Evolutionary conservation across 1,284 basidiomycete species (phyloP).

Genomic region (Malassezia restricta): DNA sequence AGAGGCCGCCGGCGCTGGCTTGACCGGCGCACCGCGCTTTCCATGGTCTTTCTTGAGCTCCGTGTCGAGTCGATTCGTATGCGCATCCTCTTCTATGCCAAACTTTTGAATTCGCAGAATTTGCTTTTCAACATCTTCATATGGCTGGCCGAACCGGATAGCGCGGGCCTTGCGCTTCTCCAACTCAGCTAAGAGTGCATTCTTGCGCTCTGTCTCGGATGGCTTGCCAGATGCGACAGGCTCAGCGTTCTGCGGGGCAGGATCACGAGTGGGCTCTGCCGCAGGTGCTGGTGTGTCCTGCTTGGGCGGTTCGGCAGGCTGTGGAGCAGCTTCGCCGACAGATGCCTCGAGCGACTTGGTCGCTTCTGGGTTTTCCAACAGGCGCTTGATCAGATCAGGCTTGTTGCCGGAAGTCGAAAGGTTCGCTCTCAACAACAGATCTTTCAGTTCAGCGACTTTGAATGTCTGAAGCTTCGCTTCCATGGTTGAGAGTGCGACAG

Average conservation of each 20-base stretch:
- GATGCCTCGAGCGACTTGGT: slow-evolving; percentile 15
- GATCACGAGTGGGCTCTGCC: not conserved
- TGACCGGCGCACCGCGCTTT: not conserved
- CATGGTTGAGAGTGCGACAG: slow-evolving; percentile 13
- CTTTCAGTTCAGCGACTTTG: slow-evolving; percentile 39
- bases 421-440: slow-evolving; percentile 22
- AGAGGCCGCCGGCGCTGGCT: slow-evolving; percentile 7
- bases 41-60: slow-evolving; percentile 6
- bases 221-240: not conserved
- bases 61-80: slow-evolving; percentile 15
- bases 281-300: not conserved
- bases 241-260: not conserved
- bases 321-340: not conserved
- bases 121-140: slow-evolving; percentile 31
- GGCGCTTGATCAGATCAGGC: slow-evolving; percentile 33
- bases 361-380: slow-evolving; percentile 36
- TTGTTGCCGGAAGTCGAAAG: slow-evolving; percentile 35
- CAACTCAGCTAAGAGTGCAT: slow-evolving; percentile 27
- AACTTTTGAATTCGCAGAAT: slow-evolving; percentile 36
- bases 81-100: slow-evolving; percentile 25
- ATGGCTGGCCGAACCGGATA: slow-evolving; percentile 31
- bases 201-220: slow-evolving; percentile 9
- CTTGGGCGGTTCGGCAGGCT: not conserved
- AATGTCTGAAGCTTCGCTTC: slow-evolving; percentile 33
- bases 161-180: slow-evolving; percentile 38